Conservation (phyloP, 306 rosid species). For the Hippophae tibetana region DNA sequence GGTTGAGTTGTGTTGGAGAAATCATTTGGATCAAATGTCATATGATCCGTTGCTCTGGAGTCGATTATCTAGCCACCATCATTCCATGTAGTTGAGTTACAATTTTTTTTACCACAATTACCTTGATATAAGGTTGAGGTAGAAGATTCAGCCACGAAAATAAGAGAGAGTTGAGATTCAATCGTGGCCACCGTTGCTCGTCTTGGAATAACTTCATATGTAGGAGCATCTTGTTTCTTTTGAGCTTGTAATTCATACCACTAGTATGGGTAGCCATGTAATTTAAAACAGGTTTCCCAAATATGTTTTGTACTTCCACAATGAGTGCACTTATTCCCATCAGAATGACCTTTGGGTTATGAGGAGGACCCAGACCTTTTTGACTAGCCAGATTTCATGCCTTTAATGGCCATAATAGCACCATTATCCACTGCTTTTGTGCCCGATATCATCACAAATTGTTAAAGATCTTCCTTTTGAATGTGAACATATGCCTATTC, state of each 20-base stretch:
- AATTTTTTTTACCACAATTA: not conserved
- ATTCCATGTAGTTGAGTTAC: not conserved
- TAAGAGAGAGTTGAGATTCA: too few species aligned
- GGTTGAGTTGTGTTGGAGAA: not conserved
- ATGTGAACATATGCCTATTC: slow-evolving; percentile 10
- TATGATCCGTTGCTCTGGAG: not conserved
- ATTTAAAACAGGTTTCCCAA: not conserved
- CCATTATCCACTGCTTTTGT: not conserved
- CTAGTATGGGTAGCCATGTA: slow-evolving; percentile 5
- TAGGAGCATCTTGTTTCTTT: not conserved
- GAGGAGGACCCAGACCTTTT: too few species aligned
- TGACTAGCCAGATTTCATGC: too few species aligned
- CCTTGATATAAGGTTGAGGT: not conserved
- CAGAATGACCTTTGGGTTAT: too few species aligned
- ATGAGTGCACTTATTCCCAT: too few species aligned
- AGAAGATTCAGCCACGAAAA: not conserved
- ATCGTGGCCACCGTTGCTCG: not conserved
- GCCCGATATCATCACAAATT: not conserved
- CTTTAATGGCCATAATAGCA: not conserved
- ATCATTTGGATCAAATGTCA: slow-evolving; percentile 2
- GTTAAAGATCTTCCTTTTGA: not conserved
- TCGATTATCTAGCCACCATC: not conserved
- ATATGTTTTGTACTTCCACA: not conserved
- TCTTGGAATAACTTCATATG: not conserved
- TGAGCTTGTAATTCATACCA: not conserved